Base-by-base conservation (phyloP, 2,329 filamentous ascomycete genomes). In the Thermothelomyces thermophilus region DNA sequence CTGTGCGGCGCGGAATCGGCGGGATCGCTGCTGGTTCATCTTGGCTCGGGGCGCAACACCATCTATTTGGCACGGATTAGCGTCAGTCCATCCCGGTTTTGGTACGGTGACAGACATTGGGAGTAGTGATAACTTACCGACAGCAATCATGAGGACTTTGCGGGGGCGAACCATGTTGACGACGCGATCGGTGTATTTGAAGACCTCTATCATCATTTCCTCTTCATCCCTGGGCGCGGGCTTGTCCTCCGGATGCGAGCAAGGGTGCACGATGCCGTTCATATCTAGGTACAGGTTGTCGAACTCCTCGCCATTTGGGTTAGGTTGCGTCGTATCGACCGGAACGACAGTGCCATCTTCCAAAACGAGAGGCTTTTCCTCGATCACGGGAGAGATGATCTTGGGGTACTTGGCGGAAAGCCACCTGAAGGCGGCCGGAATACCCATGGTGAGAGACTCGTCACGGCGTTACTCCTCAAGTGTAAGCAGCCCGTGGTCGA, bases 191-290 rank as follows among this genome's bases (percentile, higher is more conserved):
- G 93, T 98, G 70, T 98, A 98, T 65, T 86, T 88, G 75, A 98
- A 98, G 54, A 98, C 84, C 64, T 94, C 94, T 61, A 96, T 68
- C 93, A 98, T 98, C 93, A 98, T 98, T 71, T 97, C 93, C 67
- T 95, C 89, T 72, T 98, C 93, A 54, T 93, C 91, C 63, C 85
- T 86, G 10, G 93, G 93, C 3, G 93, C 82, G 2, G 93, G 90
- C 56, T 83, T 82, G 63, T 97, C 91, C 68, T 98, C 93, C 0
- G 93, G 93, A 71, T 98, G 93, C 41, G 91, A 95, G 72, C 93
- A 98, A 28, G 94, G 94, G 73, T 98, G 93, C 33, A 98, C 93
- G 59, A 98, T 98, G 66, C 93, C 94, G 69, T 98, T 98, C 91
- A 98, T 97, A 64, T 98, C 93, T 56, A 98, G 80, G 65, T 98